Evolutionary conservation across 805 yeast species (phyloP).

Genomic region (Scheffersomyces spartinae): DNA sequence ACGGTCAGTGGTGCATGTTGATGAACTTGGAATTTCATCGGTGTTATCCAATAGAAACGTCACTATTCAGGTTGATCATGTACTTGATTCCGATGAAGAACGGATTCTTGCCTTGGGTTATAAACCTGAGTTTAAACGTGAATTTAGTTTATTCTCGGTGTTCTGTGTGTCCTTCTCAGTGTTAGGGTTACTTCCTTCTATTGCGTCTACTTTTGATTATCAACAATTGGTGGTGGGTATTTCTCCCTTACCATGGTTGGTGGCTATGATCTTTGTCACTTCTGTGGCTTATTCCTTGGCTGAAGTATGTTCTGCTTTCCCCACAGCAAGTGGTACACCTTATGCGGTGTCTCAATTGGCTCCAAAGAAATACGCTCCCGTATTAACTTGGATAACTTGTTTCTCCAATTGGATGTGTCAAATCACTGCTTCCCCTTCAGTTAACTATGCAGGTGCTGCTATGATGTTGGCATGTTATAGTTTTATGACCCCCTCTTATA

Average conservation of each 20-base stretch:
- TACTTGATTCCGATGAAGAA: slow-evolving; percentile 38
- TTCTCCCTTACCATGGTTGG: slow-evolving; percentile 49
- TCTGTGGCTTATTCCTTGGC: slow-evolving; percentile 54
- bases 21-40: slow-evolving; percentile 23
- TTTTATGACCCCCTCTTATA: slow-evolving; percentile 26
- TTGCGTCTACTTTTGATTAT: slow-evolving; percentile 51
- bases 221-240: slow-evolving; percentile 52
- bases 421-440: slow-evolving; percentile 51
- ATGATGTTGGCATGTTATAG: slow-evolving; percentile 43
- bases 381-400: slow-evolving; percentile 51
- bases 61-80: slow-evolving; percentile 36
- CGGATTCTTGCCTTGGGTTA: slow-evolving; percentile 47
- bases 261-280: slow-evolving; percentile 44
- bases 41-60: slow-evolving; percentile 26
- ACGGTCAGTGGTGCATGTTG: too few relatives aligned
- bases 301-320: slow-evolving; percentile 54
- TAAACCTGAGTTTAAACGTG: slow-evolving; percentile 51
- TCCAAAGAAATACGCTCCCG: slow-evolving; percentile 40
- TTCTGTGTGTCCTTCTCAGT: slow-evolving; percentile 56
- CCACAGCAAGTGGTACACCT: slow-evolving; percentile 59
- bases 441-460: slow-evolving; percentile 43
- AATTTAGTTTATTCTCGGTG: slow-evolving; percentile 43
- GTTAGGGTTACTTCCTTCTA: slow-evolving; percentile 52
- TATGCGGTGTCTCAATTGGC: slow-evolving; percentile 56
- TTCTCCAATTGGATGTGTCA: slow-evolving; percentile 59